Conservation (phyloP, 2,329 filamentous ascomycete genomes). For the Fusarium nurragi region DNA sequence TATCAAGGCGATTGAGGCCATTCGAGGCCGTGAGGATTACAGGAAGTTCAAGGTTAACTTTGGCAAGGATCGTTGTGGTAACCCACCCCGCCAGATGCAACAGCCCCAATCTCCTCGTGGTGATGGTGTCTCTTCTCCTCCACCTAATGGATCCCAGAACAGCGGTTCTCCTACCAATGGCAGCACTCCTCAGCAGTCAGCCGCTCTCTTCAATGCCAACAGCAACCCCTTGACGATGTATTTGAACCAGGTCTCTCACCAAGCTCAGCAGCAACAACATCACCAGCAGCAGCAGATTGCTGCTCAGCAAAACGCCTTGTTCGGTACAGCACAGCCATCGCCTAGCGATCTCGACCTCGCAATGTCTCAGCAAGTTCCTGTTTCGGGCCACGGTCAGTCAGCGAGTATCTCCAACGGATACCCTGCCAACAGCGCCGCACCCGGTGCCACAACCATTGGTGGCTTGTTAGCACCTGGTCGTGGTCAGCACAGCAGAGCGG, state of each 20-base stretch:
- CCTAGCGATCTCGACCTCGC: conserved; percentile 67
- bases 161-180: conserved; percentile 65
- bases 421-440: conserved; percentile 60
- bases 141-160: conserved; percentile 68
- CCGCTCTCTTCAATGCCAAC: conserved; percentile 79
- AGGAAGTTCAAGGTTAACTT: conserved; percentile 99
- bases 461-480: conserved; percentile 79
- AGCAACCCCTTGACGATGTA: conserved; percentile 96
- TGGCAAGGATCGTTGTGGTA: conserved; percentile 97
- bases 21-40: conserved; percentile 95
- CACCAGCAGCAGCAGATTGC: conserved; percentile 77
- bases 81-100: conserved; percentile 88
- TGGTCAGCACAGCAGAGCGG: conserved; percentile 78
- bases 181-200: conserved; percentile 70
- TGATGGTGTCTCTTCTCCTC: conserved; percentile 67
- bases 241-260: conserved; percentile 81
- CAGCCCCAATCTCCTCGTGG: conserved; percentile 73
- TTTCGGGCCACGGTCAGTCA: conserved; percentile 71
- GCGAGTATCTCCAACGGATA: conserved; percentile 74
- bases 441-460: conserved; percentile 75
- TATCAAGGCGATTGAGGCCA: conserved; percentile 98
- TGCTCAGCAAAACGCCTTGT: conserved; percentile 82
- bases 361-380: conserved; percentile 68
- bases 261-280: conserved; percentile 77
- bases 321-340: conserved; percentile 74